Evolutionary conservation across 1,284 basidiomycete genomes (phyloP), one percentile per base, ranked within the genome.

Genomic region (Ustilago crameri): DNA sequence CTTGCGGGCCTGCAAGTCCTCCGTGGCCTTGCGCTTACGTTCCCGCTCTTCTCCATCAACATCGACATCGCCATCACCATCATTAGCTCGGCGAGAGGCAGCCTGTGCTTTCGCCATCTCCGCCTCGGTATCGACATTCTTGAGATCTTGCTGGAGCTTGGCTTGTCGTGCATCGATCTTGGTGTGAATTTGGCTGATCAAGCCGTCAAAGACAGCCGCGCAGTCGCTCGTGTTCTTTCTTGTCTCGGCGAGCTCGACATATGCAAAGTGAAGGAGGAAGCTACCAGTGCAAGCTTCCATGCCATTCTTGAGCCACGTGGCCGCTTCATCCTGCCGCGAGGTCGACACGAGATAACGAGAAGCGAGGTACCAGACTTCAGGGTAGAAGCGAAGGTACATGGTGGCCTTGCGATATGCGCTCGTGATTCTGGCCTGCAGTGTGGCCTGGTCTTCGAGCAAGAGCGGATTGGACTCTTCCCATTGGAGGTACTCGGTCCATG

Each of bases 391-490:
- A 91, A 98, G 93, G 64, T 91, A 87, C 75, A 93, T 90, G 68
- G 92, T 86, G 1, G 92, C 93, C 85, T 95, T 94, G 65, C 90
- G 88, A 84, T 96, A 93, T 2, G 93, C 92, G 46, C 90, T 89
- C 69, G 90, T 88, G 8, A 97, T 87, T 30, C 95, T 88, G 18
- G 86, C 86, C 48, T 90, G 87, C 34, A 95, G 84, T 3, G 68
- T 58, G 9, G 66, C 61, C 51, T 88, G 86, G 70, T 98, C 94
- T 67, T 95, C 93, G 53, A 96, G 88, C 82, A 93, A 91, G 40
- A 96, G 86, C 1, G 95, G 96, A 79, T 99, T 98, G 70, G 88
- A 87, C 83, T 96, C 93, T 84, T 99, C 96, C 92, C 93, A 98
- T 78, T 93, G 92, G 50, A 98, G 85, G 82, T 97, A 98, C 3